These are phyloP conservation scores for Pestalotiopsis sp. DNA, from an alignment of 2,329 filamentous ascomycete genomes.

Conservation along the genomic window DNA sequence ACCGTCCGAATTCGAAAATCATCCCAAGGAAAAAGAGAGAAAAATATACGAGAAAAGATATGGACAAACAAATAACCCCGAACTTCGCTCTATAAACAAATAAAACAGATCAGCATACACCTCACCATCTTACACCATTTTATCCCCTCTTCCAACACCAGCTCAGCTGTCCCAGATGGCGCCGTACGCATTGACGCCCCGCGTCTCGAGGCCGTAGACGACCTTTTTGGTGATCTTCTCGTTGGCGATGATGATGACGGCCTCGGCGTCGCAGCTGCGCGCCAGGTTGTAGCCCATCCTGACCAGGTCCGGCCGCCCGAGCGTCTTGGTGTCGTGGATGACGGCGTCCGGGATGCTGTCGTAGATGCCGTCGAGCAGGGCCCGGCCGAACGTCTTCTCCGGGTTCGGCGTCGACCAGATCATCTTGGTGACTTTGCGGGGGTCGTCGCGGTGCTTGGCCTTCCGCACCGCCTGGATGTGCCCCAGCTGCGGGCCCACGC, in stretches of 20 bases:
- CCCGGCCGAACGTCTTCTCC: constrained; percentile 61
- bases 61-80: background rate
- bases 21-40: background rate
- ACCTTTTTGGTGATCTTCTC: constrained; percentile 67
- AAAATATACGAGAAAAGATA: background rate
- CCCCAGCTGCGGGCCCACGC: constrained; percentile 70
- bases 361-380: constrained; percentile 58
- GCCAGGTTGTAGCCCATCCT: constrained; percentile 54
- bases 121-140: background rate
- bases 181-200: constrained; percentile 69
- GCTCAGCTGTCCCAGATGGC: constrained; percentile 71
- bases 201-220: constrained; percentile 68
- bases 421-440: constrained; percentile 54
- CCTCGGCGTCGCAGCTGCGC: constrained; percentile 63
- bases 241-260: constrained; percentile 75
- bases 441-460: constrained; percentile 22
- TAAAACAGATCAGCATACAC: background rate
- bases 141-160: background rate
- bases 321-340: constrained; percentile 66
- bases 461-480: constrained; percentile 48
- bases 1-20: background rate
- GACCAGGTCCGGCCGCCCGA: constrained; percentile 61
- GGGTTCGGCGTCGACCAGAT: constrained; percentile 71
- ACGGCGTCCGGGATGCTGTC: constrained; percentile 62
- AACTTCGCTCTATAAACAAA: background rate